phyloP scores from a whole-genome alignment of 1,284 basidiomycete species.

The Austropuccinia psidii region DNA sequence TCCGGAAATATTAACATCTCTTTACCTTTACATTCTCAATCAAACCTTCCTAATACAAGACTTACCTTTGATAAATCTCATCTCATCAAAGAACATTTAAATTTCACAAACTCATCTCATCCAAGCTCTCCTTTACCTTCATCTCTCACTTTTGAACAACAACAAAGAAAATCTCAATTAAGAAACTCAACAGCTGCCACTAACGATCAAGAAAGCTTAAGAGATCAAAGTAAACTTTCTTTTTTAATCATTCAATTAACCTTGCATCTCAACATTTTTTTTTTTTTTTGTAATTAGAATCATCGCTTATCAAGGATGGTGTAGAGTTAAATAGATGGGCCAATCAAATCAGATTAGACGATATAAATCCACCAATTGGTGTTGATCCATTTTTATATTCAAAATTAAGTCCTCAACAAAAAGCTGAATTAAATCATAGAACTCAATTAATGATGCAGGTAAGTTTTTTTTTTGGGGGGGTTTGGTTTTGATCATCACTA shows the following conservation, averaged over 20 bases:
- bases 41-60: neutral
- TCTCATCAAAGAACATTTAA: neutral
- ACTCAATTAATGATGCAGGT: slow-evolving; percentile 32
- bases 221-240: too few species aligned
- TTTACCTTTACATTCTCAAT: neutral
- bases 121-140: neutral
- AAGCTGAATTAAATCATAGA: slow-evolving; percentile 15
- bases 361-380: neutral
- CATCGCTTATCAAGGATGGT: neutral
- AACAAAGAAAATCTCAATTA: neutral
- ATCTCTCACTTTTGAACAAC: neutral
- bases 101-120: neutral
- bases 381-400: slow-evolving; percentile 9
- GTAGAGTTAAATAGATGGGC: neutral
- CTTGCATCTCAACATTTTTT: neutral
- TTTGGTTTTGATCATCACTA: neutral
- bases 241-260: neutral
- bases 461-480: neutral
- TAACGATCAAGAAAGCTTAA: too few species aligned
- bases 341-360: neutral
- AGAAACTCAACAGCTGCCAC: too few species aligned
- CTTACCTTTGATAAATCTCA: neutral
- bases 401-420: neutral
- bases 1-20: neutral
- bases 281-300: neutral